These are phyloP conservation scores for Scheffersomyces stambukii DNA, from an alignment of 1,139 yeast species.

Conservation along the genomic window DNA sequence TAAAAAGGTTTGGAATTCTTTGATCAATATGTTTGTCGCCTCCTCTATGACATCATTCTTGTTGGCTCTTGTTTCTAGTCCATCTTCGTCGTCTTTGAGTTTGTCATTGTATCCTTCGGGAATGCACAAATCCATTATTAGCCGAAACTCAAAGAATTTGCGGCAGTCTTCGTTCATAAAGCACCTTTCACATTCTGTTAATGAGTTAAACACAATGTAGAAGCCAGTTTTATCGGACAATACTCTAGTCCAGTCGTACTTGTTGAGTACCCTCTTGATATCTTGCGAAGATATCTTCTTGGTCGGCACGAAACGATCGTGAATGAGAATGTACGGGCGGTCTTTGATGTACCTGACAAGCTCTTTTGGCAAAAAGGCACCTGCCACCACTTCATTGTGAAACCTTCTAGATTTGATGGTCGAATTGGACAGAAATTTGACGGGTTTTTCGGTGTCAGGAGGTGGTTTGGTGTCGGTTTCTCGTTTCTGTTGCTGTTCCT, in stretches of 20 bases:
- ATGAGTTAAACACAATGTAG: constrained; percentile 63
- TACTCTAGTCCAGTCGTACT: constrained; percentile 64
- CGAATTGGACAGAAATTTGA: constrained; percentile 18
- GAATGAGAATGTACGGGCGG: constrained; percentile 54
- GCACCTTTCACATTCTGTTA: constrained; percentile 63
- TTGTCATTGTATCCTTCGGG: constrained; percentile 27
- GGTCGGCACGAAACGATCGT: constrained; percentile 51
- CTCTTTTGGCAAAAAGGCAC: constrained; percentile 41
- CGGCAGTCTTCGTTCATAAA: constrained; percentile 65
- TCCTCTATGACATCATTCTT: constrained; percentile 43
- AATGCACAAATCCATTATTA: constrained; percentile 55
- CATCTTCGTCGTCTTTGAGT: constrained; percentile 10
- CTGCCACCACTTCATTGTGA: constrained; percentile 28
- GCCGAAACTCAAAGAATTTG: constrained; percentile 41
- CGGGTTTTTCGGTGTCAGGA: constrained; percentile 8
- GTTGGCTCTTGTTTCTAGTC: constrained; percentile 8
- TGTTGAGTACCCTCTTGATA: constrained; percentile 47
- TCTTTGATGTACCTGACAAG: constrained; percentile 45
- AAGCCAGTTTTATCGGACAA: constrained; percentile 63
- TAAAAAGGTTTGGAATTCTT: constrained; percentile 61
- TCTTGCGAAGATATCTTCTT: constrained; percentile 49
- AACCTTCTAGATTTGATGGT: constrained; percentile 33
- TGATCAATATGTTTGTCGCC: constrained; percentile 54
- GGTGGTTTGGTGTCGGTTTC: constrained; percentile 4
- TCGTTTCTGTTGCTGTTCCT: constrained; percentile 7